These are phyloP conservation scores for Neurospora cerealis DNA, from an alignment of 495 filamentous ascomycete genomes.

Conservation along the genomic window DNA sequence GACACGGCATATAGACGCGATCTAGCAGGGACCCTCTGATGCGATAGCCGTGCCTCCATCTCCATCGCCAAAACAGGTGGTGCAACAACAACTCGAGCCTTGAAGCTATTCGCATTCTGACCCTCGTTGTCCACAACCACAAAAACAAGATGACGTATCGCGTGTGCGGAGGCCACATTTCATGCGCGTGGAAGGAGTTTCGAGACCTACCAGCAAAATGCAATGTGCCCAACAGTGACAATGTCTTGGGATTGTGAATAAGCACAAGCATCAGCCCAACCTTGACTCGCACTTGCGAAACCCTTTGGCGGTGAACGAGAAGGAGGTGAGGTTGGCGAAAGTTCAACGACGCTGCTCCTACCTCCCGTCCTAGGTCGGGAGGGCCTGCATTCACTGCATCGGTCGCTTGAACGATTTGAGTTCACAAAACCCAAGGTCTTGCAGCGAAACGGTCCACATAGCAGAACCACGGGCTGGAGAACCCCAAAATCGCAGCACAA, in stretches of 20 bases:
- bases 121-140: neutral
- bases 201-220: neutral
- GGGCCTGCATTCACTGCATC: conserved; percentile 7
- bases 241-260: neutral
- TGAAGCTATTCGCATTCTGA: neutral
- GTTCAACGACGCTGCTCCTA: neutral
- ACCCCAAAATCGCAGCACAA: conserved; percentile 5
- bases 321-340: neutral
- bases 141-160: neutral
- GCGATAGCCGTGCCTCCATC: neutral
- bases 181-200: neutral
- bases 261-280: neutral
- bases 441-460: conserved; percentile 11
- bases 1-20: neutral
- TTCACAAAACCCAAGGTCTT: conserved; percentile 9
- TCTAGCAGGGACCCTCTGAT: neutral
- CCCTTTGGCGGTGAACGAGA: neutral
- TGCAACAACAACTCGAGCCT: neutral
- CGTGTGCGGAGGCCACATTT: neutral
- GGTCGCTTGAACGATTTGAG: conserved; percentile 16
- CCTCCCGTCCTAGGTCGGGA: neutral
- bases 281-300: neutral
- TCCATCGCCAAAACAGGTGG: neutral
- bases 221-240: neutral
- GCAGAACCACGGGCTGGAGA: conserved; percentile 7